Conservation (phyloP, 805 yeast species). For the Suhomyces emberorum region DNA sequence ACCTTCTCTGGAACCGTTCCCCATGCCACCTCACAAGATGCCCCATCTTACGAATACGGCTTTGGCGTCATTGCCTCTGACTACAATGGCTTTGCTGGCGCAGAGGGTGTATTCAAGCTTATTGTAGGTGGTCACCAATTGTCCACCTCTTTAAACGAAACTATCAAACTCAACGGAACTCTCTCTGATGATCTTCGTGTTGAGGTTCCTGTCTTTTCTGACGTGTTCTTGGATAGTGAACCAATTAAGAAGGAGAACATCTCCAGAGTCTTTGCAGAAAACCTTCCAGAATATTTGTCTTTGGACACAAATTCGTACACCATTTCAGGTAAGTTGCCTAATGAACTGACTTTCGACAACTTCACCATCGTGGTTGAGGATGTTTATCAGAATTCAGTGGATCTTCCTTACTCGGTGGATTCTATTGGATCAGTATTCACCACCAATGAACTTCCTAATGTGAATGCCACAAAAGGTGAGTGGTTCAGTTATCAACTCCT, state of each 20-base stretch:
- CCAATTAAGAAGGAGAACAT: constrained; percentile 50
- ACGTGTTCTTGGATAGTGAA: constrained; percentile 62
- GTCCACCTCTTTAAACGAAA: constrained; percentile 58
- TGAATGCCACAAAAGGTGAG: constrained; percentile 65
- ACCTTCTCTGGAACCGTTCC: constrained; percentile 89
- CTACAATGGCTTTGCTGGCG: constrained; percentile 68
- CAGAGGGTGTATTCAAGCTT: constrained; percentile 64
- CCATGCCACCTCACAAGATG: constrained; percentile 75
- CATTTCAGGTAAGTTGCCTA: constrained; percentile 58
- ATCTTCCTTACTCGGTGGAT: constrained; percentile 55
- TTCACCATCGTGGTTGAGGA: constrained; percentile 61
- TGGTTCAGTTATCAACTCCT: constrained; percentile 57
- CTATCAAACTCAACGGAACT: constrained; percentile 64
- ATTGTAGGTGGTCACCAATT: constrained; percentile 87
- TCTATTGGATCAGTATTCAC: constrained; percentile 57
- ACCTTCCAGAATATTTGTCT: constrained; percentile 61
- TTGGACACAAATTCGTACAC: constrained; percentile 38
- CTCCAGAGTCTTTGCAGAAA: constrained; percentile 45
- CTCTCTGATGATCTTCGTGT: constrained; percentile 52
- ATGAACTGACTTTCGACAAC: constrained; percentile 33
- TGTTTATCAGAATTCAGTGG: constrained; percentile 56
- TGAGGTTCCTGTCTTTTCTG: constrained; percentile 57
- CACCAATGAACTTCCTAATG: constrained; percentile 46
- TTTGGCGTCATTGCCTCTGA: constrained; percentile 80
- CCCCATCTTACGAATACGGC: constrained; percentile 74